A percentile compares a stretch with the other conserved stretches of the same genome.
Evolutionary conservation across 257 asterid genomes (phyloP).

Genomic region (Nicotiana tabacum): DNA sequence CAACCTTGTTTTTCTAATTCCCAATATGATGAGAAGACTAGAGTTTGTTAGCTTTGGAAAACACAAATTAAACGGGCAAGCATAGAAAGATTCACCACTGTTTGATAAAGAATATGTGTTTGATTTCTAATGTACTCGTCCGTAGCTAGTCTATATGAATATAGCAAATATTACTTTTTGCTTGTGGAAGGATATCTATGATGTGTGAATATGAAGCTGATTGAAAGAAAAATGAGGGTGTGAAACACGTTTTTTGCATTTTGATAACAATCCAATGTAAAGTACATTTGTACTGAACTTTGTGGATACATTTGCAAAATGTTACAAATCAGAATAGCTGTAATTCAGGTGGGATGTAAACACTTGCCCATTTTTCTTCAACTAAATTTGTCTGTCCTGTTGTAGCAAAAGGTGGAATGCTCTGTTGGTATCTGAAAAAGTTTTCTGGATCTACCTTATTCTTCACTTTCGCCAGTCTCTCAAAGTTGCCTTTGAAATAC

Average conservation of each 20-base stretch:
- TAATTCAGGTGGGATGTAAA: not conserved
- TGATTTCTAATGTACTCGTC: too few relatives aligned
- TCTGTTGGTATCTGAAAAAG: not conserved
- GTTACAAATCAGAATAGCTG: not conserved
- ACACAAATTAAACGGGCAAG: too few relatives aligned
- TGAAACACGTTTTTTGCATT: not conserved
- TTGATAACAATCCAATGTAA: not conserved
- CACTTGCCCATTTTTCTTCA: not conserved
- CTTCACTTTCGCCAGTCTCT: not conserved
- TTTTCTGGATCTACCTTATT: not conserved
- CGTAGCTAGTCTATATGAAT: too few relatives aligned
- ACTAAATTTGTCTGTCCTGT: not conserved
- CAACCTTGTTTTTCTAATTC: too few relatives aligned
- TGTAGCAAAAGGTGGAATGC: constrained; percentile 9
- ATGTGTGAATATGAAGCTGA: too few relatives aligned
- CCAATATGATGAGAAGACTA: too few relatives aligned
- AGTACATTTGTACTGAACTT: not conserved
- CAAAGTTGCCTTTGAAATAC: not conserved
- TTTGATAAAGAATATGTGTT: too few relatives aligned
- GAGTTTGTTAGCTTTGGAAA: too few relatives aligned
- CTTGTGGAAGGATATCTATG: too few relatives aligned
- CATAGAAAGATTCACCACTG: too few relatives aligned
- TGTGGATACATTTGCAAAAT: not conserved
- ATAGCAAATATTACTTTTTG: too few relatives aligned
- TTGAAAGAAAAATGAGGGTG: not conserved